Conservation (phyloP, 345 rosid genomes). For the Triadica sebifera region DNA sequence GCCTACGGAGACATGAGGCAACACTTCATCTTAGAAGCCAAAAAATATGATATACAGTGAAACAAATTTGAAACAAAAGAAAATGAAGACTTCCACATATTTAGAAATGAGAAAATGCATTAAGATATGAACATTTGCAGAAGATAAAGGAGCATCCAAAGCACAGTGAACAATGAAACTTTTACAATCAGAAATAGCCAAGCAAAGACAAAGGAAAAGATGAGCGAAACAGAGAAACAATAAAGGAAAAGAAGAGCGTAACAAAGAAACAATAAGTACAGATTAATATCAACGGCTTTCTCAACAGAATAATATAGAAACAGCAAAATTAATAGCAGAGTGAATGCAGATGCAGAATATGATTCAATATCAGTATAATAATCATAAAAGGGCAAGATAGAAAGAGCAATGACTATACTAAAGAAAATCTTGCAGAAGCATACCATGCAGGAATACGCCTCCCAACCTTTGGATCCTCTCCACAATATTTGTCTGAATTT, state of each 20-base stretch:
- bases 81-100: neutral
- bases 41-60: neutral
- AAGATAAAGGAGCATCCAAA: neutral
- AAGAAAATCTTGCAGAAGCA: slow-evolving; percentile 11
- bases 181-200: neutral
- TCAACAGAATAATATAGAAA: neutral
- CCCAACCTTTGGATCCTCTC: slow-evolving; percentile 71
- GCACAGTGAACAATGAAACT: neutral
- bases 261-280: neutral
- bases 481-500: slow-evolving; percentile 66
- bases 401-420: neutral
- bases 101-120: neutral
- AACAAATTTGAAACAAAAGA: neutral
- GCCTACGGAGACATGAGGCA: neutral
- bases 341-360: neutral
- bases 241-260: neutral
- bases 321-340: neutral
- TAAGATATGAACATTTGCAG: neutral
- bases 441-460: slow-evolving; percentile 92
- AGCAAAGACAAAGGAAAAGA: neutral
- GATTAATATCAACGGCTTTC: neutral
- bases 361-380: neutral
- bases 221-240: neutral
- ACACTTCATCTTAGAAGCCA: neutral
- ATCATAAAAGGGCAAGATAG: neutral